These are phyloP conservation scores for Crithidia mellificae DNA, from an alignment of 208 protist species.

Conservation along the genomic window DNA sequence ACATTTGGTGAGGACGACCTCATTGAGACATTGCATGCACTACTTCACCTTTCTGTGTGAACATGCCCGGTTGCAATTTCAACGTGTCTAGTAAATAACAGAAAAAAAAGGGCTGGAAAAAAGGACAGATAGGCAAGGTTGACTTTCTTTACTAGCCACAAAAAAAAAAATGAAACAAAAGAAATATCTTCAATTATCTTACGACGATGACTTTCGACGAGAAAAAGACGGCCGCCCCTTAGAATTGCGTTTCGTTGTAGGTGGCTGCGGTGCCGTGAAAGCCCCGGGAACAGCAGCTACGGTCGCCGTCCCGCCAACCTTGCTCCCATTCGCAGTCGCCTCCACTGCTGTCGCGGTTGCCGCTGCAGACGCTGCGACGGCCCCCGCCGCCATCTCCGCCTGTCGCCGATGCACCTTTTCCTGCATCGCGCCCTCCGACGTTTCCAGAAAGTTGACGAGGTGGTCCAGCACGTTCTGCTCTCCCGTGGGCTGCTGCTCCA, in stretches of 20 bases:
- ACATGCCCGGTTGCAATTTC: neutral
- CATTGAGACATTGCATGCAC: too few relatives aligned
- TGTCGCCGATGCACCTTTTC: slow-evolving; percentile 17
- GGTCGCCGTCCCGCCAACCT: neutral
- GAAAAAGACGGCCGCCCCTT: slow-evolving; percentile 14
- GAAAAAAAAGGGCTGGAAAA: too few relatives aligned
- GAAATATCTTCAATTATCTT: neutral
- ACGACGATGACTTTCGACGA: slow-evolving; percentile 12
- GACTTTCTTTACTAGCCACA: neutral
- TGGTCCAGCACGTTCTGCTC: slow-evolving; percentile 55
- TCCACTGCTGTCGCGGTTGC: neutral
- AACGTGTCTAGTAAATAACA: too few relatives aligned
- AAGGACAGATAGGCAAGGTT: too few relatives aligned
- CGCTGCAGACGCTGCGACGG: neutral
- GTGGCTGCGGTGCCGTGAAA: slow-evolving; percentile 16
- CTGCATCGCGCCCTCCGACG: slow-evolving; percentile 25
- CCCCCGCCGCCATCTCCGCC: slow-evolving; percentile 5
- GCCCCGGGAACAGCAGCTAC: neutral
- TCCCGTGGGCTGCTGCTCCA: slow-evolving; percentile 40
- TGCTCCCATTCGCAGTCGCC: too few relatives aligned
- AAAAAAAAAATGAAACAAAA: neutral
- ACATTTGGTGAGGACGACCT: too few relatives aligned
- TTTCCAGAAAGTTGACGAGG: slow-evolving; percentile 59
- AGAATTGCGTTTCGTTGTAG: slow-evolving; percentile 15
- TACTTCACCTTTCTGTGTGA: neutral